Percentiles rank a stretch among this genome's conserved stretches.
Evolutionary conservation across 169 alveolate species (phyloP).

Genomic region (Eimeria sp.): DNA sequence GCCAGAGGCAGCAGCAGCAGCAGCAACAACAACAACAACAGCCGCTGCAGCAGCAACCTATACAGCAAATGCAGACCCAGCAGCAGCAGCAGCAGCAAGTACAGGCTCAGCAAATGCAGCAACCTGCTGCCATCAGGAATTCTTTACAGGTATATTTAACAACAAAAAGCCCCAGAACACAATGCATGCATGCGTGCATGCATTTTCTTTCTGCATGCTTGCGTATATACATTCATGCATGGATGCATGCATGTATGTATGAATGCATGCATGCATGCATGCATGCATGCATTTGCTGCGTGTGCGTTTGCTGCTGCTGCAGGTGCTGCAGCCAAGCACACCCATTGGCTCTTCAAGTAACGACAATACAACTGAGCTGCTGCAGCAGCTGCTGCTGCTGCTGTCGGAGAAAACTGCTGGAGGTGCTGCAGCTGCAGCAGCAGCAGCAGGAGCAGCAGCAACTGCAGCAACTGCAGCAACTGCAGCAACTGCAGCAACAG

Average conservation of each 20-base stretch:
- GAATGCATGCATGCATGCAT: neutral
- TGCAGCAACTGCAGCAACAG: slow-evolving; percentile 24
- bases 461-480: slow-evolving; percentile 32
- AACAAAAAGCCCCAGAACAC: neutral
- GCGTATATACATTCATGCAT: too few relatives aligned
- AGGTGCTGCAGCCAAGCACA: neutral
- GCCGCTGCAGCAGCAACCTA: too few relatives aligned
- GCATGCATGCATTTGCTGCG: too few relatives aligned
- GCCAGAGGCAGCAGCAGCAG: too few relatives aligned
- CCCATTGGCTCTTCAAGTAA: neutral
- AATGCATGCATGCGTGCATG: too few relatives aligned
- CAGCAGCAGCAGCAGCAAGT: too few relatives aligned
- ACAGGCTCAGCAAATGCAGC: too few relatives aligned
- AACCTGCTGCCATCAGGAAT: neutral
- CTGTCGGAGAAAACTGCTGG: slow-evolving; percentile 39
- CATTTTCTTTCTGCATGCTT: too few relatives aligned
- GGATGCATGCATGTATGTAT: too few relatives aligned
- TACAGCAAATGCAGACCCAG: too few relatives aligned
- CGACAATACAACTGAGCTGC: slow-evolving; percentile 46
- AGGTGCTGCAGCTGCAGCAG: slow-evolving; percentile 19
- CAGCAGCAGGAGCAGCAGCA: slow-evolving; percentile 31
- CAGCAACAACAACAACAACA: too few relatives aligned
- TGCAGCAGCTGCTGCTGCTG: neutral
- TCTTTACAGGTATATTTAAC: neutral
- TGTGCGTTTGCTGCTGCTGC: neutral